Percentiles rank a stretch among this genome's conserved stretches.
Evolutionary conservation across 139 green algal species (phyloP).

Genomic region (Mesotaenium endlicherianum): DNA sequence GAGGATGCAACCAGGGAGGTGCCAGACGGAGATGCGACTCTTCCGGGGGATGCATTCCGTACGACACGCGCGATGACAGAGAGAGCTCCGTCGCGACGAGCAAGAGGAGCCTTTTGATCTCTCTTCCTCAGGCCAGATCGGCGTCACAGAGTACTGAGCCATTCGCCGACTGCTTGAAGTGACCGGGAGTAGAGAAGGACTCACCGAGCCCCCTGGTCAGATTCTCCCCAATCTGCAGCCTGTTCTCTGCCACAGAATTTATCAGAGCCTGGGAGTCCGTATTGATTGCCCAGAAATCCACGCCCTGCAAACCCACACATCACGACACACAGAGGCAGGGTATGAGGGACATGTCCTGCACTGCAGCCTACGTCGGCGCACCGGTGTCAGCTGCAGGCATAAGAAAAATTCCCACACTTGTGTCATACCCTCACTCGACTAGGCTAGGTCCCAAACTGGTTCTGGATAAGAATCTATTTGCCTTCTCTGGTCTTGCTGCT

Average conservation of each 20-base stretch:
- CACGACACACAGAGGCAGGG: neutral
- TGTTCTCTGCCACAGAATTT: conserved; percentile 75
- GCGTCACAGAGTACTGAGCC: conserved; percentile 8
- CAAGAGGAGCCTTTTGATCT: no score
- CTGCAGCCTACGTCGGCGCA: neutral
- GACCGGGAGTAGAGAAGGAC: no score
- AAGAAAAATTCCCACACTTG: neutral
- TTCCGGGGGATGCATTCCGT: no score
- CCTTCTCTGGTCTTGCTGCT: no score
- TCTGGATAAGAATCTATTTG: neutral
- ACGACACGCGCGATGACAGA: no score
- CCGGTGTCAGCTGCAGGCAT: neutral
- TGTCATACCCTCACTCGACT: neutral
- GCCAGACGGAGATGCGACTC: no score
- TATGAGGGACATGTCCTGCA: neutral
- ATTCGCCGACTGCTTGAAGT: no score
- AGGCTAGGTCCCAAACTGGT: neutral
- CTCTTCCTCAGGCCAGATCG: neutral
- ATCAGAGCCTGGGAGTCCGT: conserved; percentile 93
- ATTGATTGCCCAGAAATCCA: conserved; percentile 93
- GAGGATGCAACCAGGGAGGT: no score
- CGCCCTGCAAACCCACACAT: conserved; percentile 64
- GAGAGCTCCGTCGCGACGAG: no score
- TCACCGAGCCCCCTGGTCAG: conserved; percentile 85
- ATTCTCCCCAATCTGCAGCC: conserved; percentile 86